Percentiles rank a stretch among this genome's conserved stretches.
These are phyloP conservation scores for Podosphaera aphanis DNA, from an alignment of 2,329 filamentous ascomycete species.

Conservation along the genomic window DNA sequence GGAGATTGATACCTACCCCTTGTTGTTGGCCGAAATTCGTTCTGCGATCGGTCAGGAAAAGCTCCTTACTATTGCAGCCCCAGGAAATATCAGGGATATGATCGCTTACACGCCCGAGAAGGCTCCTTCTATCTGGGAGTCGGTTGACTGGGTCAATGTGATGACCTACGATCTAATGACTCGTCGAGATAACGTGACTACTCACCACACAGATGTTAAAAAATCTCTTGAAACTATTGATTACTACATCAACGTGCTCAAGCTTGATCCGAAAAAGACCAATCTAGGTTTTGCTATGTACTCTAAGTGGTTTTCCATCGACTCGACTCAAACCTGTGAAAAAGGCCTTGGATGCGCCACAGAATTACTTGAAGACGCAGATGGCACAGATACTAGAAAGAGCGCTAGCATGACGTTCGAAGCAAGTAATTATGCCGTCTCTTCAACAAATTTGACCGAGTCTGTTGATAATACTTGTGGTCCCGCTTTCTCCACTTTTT, in stretches of 20 bases:
- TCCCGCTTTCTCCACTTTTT: constrained; percentile 24
- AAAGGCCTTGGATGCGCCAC: constrained; percentile 27
- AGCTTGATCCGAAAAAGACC: constrained; percentile 23
- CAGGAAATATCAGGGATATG: constrained; percentile 39
- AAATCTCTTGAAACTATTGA: constrained; percentile 30
- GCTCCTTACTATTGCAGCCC: constrained; percentile 43
- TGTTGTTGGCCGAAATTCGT: constrained; percentile 34
- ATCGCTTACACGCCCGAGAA: constrained; percentile 38
- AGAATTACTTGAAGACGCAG: constrained; percentile 49
- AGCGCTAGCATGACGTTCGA: constrained; percentile 33
- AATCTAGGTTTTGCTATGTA: constrained; percentile 44
- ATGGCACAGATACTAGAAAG: constrained; percentile 45
- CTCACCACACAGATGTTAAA: constrained; percentile 37
- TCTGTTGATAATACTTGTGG: constrained; percentile 38
- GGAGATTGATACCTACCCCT: constrained; percentile 40
- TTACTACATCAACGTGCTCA: constrained; percentile 24
- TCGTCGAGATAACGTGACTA: constrained; percentile 37
- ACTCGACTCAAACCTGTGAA: constrained; percentile 18
- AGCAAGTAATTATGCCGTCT: constrained; percentile 27
- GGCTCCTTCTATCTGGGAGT: constrained; percentile 30
- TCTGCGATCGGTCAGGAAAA: constrained; percentile 30
- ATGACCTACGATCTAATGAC: constrained; percentile 53
- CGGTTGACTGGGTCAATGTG: constrained; percentile 44
- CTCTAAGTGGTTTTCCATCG: constrained; percentile 36
- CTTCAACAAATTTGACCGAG: constrained; percentile 36